These are phyloP conservation scores for Hypoxylon sp. DNA, from an alignment of 2,329 filamentous ascomycete species.

Conservation along the genomic window DNA sequence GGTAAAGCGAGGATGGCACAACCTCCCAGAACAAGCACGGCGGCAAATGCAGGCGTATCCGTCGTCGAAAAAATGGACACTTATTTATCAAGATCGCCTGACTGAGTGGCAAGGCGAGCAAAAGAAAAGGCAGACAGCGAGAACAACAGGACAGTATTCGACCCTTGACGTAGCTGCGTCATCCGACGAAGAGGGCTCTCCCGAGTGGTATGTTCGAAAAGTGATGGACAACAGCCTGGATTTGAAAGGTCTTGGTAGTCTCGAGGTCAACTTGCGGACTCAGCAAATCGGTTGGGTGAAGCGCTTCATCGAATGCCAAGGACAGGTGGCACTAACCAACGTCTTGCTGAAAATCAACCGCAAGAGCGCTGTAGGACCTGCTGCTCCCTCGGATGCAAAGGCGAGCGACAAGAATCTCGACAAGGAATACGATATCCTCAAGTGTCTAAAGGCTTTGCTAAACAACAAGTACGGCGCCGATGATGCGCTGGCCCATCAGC, in stretches of 20 bases:
- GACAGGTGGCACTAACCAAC: slow-evolving; percentile 94
- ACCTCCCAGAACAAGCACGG: slow-evolving; percentile 92
- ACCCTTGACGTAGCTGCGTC: slow-evolving; percentile 78
- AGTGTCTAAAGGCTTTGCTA: slow-evolving; percentile 96
- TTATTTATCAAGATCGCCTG: slow-evolving; percentile 94
- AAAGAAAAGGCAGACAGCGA: slow-evolving; percentile 82
- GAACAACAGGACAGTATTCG: slow-evolving; percentile 77
- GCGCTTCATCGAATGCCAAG: slow-evolving; percentile 96
- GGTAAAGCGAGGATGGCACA: slow-evolving; percentile 98
- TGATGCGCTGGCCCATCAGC: slow-evolving; percentile 90
- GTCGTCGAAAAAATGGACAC: slow-evolving; percentile 94
- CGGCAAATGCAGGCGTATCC: slow-evolving; percentile 97
- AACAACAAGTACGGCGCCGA: slow-evolving; percentile 99
- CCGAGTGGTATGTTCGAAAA: slow-evolving; percentile 97
- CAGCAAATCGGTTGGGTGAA: slow-evolving; percentile 99
- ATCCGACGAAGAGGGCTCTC: slow-evolving; percentile 93
- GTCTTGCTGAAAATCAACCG: slow-evolving; percentile 94
- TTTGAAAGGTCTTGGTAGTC: slow-evolving; percentile 88
- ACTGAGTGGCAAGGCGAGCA: slow-evolving; percentile 96
- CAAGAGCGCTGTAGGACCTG: slow-evolving; percentile 80
- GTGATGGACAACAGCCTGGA: slow-evolving; percentile 97
- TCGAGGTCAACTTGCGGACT: slow-evolving; percentile 94
- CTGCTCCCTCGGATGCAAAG: slow-evolving; percentile 69
- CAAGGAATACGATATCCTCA: slow-evolving; percentile 95
- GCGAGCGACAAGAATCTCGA: slow-evolving; percentile 84